Conservation (phyloP, 495 filamentous ascomycete species). For the Xylona heveae region DNA sequence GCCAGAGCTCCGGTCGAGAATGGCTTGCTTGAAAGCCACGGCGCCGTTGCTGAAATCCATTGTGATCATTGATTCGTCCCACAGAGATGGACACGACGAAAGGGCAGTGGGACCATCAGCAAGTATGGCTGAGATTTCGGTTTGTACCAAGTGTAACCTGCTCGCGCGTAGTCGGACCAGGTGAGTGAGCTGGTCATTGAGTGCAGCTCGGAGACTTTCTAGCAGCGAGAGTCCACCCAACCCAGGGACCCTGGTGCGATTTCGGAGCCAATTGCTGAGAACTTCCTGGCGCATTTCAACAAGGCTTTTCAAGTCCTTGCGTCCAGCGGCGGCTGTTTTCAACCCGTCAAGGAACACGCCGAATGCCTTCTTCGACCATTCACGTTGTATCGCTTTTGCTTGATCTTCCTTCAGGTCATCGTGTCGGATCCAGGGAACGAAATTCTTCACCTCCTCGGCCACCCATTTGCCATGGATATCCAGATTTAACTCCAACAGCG, state of each 20-base stretch:
- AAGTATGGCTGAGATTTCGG: constrained; percentile 2
- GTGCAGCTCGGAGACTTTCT: constrained; percentile 40
- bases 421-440: constrained; percentile 75
- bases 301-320: constrained; percentile 40
- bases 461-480: constrained; percentile 69
- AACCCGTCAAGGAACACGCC: constrained; percentile 37
- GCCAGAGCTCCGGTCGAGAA: constrained; percentile 36
- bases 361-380: constrained; percentile 58
- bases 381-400: constrained; percentile 38
- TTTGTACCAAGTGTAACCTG: neutral
- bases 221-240: constrained; percentile 13
- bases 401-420: constrained; percentile 51
- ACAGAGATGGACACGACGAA: constrained; percentile 1
- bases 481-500: constrained; percentile 50
- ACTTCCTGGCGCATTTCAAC: constrained; percentile 46
- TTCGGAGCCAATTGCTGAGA: constrained; percentile 48
- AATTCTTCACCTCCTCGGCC: constrained; percentile 61
- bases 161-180: constrained; percentile 1
- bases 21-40: constrained; percentile 25
- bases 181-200: constrained; percentile 35
- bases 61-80: constrained; percentile 15
- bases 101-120: neutral
- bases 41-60: constrained; percentile 34
- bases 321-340: constrained; percentile 27
- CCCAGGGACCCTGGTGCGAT: constrained; percentile 2